phyloP scores from a whole-genome alignment of 2,329 filamentous ascomycete species.

The Gyromitra esculenta region DNA sequence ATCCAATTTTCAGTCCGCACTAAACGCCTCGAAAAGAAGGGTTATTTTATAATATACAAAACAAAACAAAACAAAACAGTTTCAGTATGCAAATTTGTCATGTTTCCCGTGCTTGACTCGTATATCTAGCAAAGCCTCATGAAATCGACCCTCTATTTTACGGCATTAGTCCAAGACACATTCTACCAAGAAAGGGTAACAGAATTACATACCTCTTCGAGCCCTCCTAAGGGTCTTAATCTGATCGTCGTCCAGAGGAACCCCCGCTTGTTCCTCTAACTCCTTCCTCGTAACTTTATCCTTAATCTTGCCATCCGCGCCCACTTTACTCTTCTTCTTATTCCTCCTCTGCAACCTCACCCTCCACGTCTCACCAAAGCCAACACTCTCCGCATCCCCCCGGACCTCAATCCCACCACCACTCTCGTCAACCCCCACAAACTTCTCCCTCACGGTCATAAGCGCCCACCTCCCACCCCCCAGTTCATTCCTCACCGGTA shows the following conservation, averaged over 20 bases:
- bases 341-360: conserved; percentile 57
- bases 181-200: too few relatives aligned
- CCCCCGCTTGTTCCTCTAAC: conserved; percentile 77
- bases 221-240: conserved; percentile 84
- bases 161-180: conserved; percentile 10
- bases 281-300: conserved; percentile 88
- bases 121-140: conserved; percentile 84
- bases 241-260: conserved; percentile 83
- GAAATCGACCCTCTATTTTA: conserved; percentile 78
- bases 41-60: conserved; percentile 23
- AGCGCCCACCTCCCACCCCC: conserved; percentile 68
- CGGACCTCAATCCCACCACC: conserved; percentile 56
- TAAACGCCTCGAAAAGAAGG: not conserved
- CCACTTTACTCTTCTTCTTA: conserved; percentile 64
- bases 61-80: not conserved
- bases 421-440: conserved; percentile 70
- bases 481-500: conserved; percentile 53
- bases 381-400: conserved; percentile 56
- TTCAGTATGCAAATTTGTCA: conserved; percentile 73
- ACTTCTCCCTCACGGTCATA: conserved; percentile 77
- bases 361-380: conserved; percentile 57
- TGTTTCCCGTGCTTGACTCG: conserved; percentile 88
- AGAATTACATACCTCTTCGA: conserved; percentile 63
- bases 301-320: conserved; percentile 82
- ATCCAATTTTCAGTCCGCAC: conserved; percentile 12